Base-by-base conservation (phyloP, 768 basidiomycete genomes). In the Trametes elegans region DNA sequence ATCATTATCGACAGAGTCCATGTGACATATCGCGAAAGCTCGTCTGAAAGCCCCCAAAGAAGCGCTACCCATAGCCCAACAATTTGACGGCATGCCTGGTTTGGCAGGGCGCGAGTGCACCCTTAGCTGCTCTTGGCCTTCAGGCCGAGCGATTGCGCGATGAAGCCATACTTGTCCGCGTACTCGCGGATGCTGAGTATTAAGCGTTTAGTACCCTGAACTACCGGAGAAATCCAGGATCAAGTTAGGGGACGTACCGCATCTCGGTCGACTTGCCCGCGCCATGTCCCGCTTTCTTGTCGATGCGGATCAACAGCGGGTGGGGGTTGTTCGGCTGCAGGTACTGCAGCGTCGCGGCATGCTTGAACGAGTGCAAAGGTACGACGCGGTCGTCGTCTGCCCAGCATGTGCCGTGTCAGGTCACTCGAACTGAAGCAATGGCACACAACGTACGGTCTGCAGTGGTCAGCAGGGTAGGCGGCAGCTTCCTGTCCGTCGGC, bases 361-460 rank as follows among this genome's bases (percentile, higher is more conserved):
- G 77, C 70, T 93, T 93, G 79, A 88, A 91, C 8, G 89, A 88
- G 70, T 92, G 91, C 66, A 90, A 73, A 1, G 89, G 88, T 5
- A 92, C 89, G n/a, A 93, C 90, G 29, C 90, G 85, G 63, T 90
- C 88, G 61, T 92, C 90, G 58, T 90, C 88, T 90, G 62, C 16
- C n/a, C n/a, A 18, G 43, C 23, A 40, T 21, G 19, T 11, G 29
- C 26, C 27, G 7, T 14, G 38, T 44, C 16, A 42, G 47, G 8
- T 28, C 5, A 16, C 42, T 14, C 9, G 11, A 18, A 11, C 38
- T 16, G 16, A 10, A 24, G 11, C 7, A 14, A 23, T 13, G 23
- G 23, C 4, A 4, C 4, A 39, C 21, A 13, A 77, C 87, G 59
- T 67, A 91, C 87, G 88, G 67, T 89, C 89, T 16, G 87, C 88